phyloP scores from a whole-genome alignment of 2,329 filamentous ascomycete species.

The Xylariaceae sp. region DNA sequence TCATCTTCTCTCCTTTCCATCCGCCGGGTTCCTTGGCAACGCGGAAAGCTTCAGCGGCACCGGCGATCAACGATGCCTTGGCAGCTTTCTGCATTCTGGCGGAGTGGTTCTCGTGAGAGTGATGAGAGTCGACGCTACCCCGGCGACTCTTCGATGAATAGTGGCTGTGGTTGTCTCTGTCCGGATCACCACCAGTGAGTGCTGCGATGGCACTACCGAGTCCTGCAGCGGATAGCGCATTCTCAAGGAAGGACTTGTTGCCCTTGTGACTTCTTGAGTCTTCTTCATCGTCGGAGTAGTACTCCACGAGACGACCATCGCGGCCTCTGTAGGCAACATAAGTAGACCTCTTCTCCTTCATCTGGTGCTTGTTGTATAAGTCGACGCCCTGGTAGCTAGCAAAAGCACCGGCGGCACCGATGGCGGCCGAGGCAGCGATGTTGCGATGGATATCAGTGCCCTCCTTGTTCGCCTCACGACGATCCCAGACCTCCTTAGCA shows the following conservation, averaged over 20 bases:
- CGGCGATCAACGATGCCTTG: slow-evolving; percentile 84
- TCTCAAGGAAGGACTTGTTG: slow-evolving; percentile 60
- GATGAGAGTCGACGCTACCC: slow-evolving; percentile 47
- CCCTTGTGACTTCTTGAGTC: slow-evolving; percentile 53
- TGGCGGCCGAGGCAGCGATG: slow-evolving; percentile 52
- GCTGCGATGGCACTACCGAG: slow-evolving; percentile 58
- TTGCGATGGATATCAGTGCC: slow-evolving; percentile 51
- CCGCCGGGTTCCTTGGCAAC: slow-evolving; percentile 82
- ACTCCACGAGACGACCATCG: slow-evolving; percentile 47
- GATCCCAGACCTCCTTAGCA: slow-evolving; percentile 62
- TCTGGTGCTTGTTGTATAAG: slow-evolving; percentile 55
- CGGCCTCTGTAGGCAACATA: slow-evolving; percentile 50
- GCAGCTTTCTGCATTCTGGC: slow-evolving; percentile 77
- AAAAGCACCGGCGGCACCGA: slow-evolving; percentile 59
- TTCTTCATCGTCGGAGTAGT: slow-evolving; percentile 55
- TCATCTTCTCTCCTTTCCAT: slow-evolving; percentile 88
- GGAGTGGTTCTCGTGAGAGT: slow-evolving; percentile 38
- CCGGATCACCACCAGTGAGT: slow-evolving; percentile 46
- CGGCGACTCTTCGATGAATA: slow-evolving; percentile 33
- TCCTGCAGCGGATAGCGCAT: slow-evolving; percentile 56
- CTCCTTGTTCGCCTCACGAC: slow-evolving; percentile 51
- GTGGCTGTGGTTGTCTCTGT: slow-evolving; percentile 38
- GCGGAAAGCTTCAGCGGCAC: slow-evolving; percentile 86
- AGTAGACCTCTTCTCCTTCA: slow-evolving; percentile 49
- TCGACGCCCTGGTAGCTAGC: slow-evolving; percentile 61